phyloP scores from a whole-genome alignment of 441 rosid genomes.

The Geranium incanum region DNA sequence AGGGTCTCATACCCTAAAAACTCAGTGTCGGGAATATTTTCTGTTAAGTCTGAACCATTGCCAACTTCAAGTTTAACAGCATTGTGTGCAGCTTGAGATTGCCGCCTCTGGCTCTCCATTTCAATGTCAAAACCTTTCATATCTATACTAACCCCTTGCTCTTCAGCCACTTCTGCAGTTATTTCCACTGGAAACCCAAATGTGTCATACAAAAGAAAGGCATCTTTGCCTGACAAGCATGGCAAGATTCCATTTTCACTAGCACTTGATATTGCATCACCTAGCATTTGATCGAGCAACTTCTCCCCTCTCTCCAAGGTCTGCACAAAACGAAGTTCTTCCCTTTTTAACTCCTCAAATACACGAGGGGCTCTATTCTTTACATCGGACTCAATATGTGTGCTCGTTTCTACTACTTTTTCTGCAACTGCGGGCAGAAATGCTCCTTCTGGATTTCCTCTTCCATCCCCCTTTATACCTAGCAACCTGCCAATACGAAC shows the following conservation, averaged over 20 bases:
- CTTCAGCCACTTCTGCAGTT: slow-evolving; percentile 77
- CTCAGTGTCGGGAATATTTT: slow-evolving; percentile 56
- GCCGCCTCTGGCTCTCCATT: slow-evolving; percentile 84
- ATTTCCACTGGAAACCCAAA: slow-evolving; percentile 90
- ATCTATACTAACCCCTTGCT: slow-evolving; percentile 56
- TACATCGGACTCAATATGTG: slow-evolving; percentile 58
- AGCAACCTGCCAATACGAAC: slow-evolving; percentile 82
- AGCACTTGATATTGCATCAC: slow-evolving; percentile 43
- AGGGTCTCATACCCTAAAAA: slow-evolving; percentile 76
- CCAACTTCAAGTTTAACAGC: slow-evolving; percentile 67
- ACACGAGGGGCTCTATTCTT: slow-evolving; percentile 49
- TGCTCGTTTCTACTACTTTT: slow-evolving; percentile 67
- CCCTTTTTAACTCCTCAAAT: slow-evolving; percentile 70
- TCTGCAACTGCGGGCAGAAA: slow-evolving; percentile 65
- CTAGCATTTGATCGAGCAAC: slow-evolving; percentile 66
- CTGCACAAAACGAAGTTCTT: slow-evolving; percentile 80
- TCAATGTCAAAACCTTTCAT: slow-evolving; percentile 61
- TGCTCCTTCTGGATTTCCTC: slow-evolving; percentile 54
- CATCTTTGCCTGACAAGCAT: slow-evolving; percentile 66
- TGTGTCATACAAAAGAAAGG: slow-evolving; percentile 73
- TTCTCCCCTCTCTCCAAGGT: slow-evolving; percentile 89
- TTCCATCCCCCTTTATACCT: slow-evolving; percentile 57
- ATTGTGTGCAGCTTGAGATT: slow-evolving; percentile 80
- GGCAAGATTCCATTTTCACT: slow-evolving; percentile 36
- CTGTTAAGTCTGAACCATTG: slow-evolving; percentile 42